A percentile compares a stretch with the other conserved stretches of the same genome.
Conservation (phyloP, 169 alveolate species). For the Amoebophrya sp. region DNA sequence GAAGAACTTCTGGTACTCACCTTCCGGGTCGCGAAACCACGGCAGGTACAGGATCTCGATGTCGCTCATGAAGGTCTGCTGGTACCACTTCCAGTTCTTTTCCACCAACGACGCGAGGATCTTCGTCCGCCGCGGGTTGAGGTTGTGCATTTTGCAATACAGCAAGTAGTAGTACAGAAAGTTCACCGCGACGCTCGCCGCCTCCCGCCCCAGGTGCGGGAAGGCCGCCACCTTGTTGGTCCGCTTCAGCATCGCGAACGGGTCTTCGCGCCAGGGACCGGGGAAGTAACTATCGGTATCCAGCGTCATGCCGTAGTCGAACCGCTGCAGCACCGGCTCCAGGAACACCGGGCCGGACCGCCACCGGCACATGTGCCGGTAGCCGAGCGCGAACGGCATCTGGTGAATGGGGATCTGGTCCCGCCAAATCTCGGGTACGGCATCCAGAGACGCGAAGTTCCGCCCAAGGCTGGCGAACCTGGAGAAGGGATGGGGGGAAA, state of each 20-base stretch:
- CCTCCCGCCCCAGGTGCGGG: slow-evolving; percentile 26
- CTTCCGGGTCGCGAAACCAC: slow-evolving; percentile 23
- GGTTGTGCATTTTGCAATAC: slow-evolving; percentile 22
- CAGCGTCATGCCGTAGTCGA: slow-evolving; percentile 30
- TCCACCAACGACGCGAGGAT: slow-evolving; percentile 21
- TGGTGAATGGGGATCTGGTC: background rate
- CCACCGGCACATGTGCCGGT: slow-evolving; percentile 17
- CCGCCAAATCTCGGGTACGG: slow-evolving; percentile 25
- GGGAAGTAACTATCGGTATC: slow-evolving; percentile 24
- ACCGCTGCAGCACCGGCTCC: slow-evolving; percentile 16
- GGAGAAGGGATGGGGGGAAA: background rate
- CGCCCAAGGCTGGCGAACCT: background rate
- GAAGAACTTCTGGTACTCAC: slow-evolving; percentile 6
- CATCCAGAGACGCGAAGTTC: background rate
- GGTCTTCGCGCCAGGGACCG: slow-evolving; percentile 28
- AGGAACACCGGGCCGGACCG: slow-evolving; percentile 25
- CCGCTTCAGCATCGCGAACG: background rate
- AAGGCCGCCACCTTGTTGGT: slow-evolving; percentile 17
- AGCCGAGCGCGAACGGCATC: slow-evolving; percentile 22
- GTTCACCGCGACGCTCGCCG: slow-evolving; percentile 31
- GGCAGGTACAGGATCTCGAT: slow-evolving; percentile 29
- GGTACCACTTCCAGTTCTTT: slow-evolving; percentile 27
- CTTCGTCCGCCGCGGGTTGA: slow-evolving; percentile 22
- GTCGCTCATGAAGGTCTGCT: slow-evolving; percentile 28
- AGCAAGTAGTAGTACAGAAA: slow-evolving; percentile 30